These are phyloP conservation scores for Medicago ruthenica DNA, from an alignment of 306 rosid genomes.

Conservation along the genomic window DNA sequence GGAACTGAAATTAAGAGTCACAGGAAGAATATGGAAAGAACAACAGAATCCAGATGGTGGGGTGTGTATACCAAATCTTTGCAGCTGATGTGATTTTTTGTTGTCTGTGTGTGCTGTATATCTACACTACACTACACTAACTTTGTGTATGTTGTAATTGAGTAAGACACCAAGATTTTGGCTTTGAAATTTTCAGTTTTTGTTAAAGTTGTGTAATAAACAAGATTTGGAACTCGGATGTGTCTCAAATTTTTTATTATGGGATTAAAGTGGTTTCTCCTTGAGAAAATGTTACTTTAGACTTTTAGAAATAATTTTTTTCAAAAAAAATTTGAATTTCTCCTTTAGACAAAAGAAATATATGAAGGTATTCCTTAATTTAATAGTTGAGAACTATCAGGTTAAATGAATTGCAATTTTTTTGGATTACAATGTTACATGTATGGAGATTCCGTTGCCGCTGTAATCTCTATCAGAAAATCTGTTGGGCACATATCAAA, in stretches of 20 bases:
- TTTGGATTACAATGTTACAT: too few species aligned
- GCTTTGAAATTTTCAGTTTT: constrained; percentile 50
- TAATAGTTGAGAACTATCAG: too few species aligned
- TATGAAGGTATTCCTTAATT: too few species aligned
- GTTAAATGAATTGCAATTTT: too few species aligned
- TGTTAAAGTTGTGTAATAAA: constrained; percentile 54
- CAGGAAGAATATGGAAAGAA: constrained; percentile 87
- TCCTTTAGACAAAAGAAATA: not conserved
- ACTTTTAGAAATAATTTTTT: too few species aligned
- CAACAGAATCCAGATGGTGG: constrained; percentile 72
- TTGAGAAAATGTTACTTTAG: not conserved
- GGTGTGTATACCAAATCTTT: constrained; percentile 78
- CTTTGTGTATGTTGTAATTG: constrained; percentile 46
- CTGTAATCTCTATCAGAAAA: too few species aligned
- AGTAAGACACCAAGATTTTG: constrained; percentile 21
- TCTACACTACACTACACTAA: constrained; percentile 19
- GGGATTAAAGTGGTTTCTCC: not conserved
- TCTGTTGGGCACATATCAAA: too few species aligned
- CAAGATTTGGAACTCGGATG: constrained; percentile 34
- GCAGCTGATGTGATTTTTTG: constrained; percentile 54
- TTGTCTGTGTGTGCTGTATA: constrained; percentile 40
- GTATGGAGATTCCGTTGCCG: too few species aligned
- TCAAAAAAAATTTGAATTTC: not conserved
- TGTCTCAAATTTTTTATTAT: not conserved
- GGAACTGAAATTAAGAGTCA: constrained; percentile 81